Evolutionary conservation across 163 green algal genomes (phyloP).

Genomic region (Smithsoniella earleae): DNA sequence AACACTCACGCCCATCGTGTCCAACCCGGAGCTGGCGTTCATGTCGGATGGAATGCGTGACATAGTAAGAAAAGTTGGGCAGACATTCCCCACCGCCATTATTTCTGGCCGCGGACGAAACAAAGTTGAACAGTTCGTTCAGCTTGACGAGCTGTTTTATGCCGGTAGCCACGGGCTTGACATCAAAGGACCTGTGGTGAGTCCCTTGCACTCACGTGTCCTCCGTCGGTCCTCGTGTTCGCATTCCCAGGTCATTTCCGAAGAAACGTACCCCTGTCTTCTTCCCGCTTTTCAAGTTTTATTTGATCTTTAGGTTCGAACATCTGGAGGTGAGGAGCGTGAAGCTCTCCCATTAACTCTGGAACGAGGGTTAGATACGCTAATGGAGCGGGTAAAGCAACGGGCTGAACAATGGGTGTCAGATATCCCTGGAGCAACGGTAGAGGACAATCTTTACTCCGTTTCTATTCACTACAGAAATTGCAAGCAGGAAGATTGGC

Average conservation of each 20-base stretch:
- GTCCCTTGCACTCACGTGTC: not conserved
- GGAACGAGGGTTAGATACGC: not conserved
- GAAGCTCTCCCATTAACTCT: constrained; percentile 23
- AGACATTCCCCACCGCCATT: constrained; percentile 86
- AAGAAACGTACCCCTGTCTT: too few relatives aligned
- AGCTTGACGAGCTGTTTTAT: constrained; percentile 89
- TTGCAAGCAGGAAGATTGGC: constrained; percentile 58
- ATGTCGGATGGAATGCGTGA: constrained; percentile 76
- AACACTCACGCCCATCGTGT: constrained; percentile 92
- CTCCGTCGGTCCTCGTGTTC: too few relatives aligned
- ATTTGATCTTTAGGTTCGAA: too few relatives aligned
- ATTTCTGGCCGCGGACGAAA: constrained; percentile 81
- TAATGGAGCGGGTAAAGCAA: constrained; percentile 7
- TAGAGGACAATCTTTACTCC: constrained; percentile 98
- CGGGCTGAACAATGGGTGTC: constrained; percentile 26
- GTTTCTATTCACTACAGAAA: constrained; percentile 89
- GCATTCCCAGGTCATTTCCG: too few relatives aligned
- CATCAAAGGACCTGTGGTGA: constrained; percentile 71
- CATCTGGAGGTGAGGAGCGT: constrained; percentile 13
- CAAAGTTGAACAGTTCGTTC: constrained; percentile 92
- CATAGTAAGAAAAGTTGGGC: constrained; percentile 62
- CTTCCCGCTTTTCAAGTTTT: not conserved
- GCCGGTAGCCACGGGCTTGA: constrained; percentile 95
- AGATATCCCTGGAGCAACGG: constrained; percentile 59
- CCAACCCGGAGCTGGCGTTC: constrained; percentile 79